Evolutionary conservation across 768 basidiomycete genomes (phyloP), one percentile per base, ranked within the genome.

Genomic region (Naganishia vaughanmartiniae): DNA sequence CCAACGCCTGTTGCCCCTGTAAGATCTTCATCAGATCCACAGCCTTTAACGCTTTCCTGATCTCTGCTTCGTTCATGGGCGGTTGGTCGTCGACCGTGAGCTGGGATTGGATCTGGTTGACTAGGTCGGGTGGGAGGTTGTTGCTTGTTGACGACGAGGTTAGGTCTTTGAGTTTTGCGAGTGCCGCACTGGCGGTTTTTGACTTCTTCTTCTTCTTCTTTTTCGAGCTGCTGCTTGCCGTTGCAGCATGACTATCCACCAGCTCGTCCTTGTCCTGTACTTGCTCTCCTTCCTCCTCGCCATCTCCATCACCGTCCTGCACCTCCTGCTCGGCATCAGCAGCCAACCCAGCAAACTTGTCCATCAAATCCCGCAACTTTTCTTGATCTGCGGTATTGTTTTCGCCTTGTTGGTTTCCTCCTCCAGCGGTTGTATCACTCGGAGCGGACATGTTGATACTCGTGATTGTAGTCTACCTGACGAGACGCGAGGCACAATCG

Each of bases 201-300:
- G 91, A 92, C 85, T 92, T 93, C 84, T 93, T 82, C 77, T 82
- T 93, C 84, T 90, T 92, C 83, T 89, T 89, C 72, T 81, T 82
- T 53, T 83, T 83, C 57, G 48, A 26, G 21, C 26, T 34, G 60
- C 7, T 10, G 60, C 1, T 19, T 17, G 60, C 7, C 9, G 36
- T 2, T 34, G 2, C n/a, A 19, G 34, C 17, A 4, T 83, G 77
- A 10, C 65, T 70, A 2, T 66, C 77, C 12, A 28, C 77, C 14
- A 24, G 70, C 24, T 56, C 78, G 19, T 53, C 70, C 12, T 54
- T 73, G 2, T n/a, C 76, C 14, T 39, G 73, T 1, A 46, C 55
- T 1, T 66, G 65, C 6, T 34, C 69, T n/a, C 33, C 75, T 15
- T 72, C 74, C 21, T 70, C 76, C 5, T 72, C 74, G 0, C 72